phyloP scores from a whole-genome alignment of 305 asterid genomes.

The Solanum chacoense region DNA sequence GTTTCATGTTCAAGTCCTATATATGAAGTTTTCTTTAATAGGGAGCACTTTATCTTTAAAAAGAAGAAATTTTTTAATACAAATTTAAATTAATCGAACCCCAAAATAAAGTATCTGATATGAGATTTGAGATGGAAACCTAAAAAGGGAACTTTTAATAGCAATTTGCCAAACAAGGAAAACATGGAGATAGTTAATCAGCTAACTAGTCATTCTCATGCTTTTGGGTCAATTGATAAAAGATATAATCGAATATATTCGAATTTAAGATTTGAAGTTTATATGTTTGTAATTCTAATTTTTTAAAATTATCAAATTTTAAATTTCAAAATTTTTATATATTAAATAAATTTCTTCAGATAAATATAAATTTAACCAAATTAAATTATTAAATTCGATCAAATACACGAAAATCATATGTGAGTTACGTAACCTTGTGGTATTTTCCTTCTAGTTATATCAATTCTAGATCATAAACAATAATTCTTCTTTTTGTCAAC shows the following conservation, averaged over 20 bases:
- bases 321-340: no score
- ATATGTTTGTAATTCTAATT: no score
- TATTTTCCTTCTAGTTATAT: background rate
- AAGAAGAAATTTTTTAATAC: accelerated
- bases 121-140: background rate
- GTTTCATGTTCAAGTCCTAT: accelerated
- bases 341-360: no score
- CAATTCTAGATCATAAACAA: background rate
- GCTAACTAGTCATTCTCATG: background rate
- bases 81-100: background rate
- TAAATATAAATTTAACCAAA: background rate
- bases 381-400: background rate
- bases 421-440: background rate
- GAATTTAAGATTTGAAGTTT: no score
- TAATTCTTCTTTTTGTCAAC: background rate
- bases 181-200: background rate
- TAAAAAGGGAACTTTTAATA: background rate
- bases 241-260: background rate
- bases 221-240: background rate
- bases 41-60: accelerated
- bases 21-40: background rate
- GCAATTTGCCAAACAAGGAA: background rate
- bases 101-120: background rate
- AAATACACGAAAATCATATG: background rate
- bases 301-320: no score